Conservation (phyloP, 768 basidiomycete species). For the Calocera cornea region DNA sequence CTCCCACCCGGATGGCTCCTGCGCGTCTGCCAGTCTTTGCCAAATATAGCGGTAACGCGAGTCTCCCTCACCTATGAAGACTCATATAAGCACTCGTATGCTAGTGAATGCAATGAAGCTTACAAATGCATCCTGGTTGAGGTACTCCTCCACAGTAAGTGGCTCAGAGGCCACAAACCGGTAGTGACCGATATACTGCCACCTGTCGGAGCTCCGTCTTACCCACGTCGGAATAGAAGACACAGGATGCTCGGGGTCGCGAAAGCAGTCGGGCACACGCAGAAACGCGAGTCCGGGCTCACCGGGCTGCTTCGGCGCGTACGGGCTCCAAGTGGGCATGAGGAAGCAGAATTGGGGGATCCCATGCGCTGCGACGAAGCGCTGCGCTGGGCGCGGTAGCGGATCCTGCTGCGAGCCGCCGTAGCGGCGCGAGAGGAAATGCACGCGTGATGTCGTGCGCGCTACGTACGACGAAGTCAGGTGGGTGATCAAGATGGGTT, state of each 20-base stretch:
- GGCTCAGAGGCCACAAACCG: not conserved
- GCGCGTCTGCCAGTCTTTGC: not conserved
- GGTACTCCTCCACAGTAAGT: not conserved
- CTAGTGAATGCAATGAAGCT: not conserved
- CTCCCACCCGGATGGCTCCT: not conserved
- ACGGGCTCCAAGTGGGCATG: not conserved
- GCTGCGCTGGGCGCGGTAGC: not conserved
- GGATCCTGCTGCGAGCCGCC: not conserved
- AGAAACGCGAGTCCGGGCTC: not conserved
- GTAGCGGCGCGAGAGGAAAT: not conserved
- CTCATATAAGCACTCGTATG: not conserved
- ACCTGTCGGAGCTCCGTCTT: not conserved
- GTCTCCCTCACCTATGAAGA: not conserved
- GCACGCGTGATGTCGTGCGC: not conserved
- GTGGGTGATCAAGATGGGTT: not conserved
- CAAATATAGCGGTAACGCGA: not conserved
- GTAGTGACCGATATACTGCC: slow-evolving; percentile 3
- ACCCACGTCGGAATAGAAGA: not conserved
- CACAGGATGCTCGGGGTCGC: not conserved
- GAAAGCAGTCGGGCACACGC: not conserved
- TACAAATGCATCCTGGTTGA: not conserved
- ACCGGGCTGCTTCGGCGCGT: not conserved
- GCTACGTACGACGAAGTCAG: not conserved
- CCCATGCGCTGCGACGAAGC: not conserved
- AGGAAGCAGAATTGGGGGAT: not conserved